Conservation (phyloP, 2,329 filamentous ascomycete genomes). For the Claviceps spartinae region DNA sequence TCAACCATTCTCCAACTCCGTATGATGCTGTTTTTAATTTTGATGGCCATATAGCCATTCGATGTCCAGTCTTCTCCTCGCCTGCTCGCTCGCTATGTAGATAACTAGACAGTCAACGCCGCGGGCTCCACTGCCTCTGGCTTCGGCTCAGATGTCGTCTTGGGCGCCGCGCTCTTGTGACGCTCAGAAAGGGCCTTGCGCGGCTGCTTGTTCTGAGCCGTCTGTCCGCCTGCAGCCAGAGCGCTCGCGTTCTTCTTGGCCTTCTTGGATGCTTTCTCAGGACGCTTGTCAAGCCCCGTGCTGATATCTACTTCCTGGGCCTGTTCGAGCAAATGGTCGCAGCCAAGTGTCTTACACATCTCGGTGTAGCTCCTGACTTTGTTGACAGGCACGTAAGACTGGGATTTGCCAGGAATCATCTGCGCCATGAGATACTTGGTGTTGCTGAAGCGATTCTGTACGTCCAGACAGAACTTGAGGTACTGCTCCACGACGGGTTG, state of each 20-base stretch:
- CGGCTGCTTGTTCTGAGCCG: conserved; percentile 20
- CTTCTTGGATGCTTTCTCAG: conserved; percentile 16
- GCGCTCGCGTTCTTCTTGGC: conserved; percentile 25
- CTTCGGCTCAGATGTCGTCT: conserved; percentile 7
- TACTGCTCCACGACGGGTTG: conserved; percentile 65
- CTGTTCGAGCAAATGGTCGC: conserved; percentile 47
- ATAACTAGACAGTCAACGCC: conserved; percentile 8
- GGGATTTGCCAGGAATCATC: conserved; percentile 68
- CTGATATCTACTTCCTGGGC: conserved; percentile 54
- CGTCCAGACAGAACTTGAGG: conserved; percentile 55
- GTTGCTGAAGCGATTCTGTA: conserved; percentile 80
- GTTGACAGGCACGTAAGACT: conserved; percentile 47
- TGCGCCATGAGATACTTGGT: conserved; percentile 84
- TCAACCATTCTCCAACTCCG: background rate
- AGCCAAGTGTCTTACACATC: conserved; percentile 49
- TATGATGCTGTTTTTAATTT: background rate
- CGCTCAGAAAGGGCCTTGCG: conserved; percentile 24
- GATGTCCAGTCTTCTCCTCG: background rate
- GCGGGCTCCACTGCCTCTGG: conserved; percentile 12
- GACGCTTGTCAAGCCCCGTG: conserved; percentile 44
- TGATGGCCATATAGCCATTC: too few relatives aligned
- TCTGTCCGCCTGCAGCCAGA: conserved; percentile 34
- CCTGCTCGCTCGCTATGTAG: too few relatives aligned
- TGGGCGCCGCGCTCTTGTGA: conserved; percentile 8
- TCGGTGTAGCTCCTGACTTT: conserved; percentile 58